Conservation (phyloP, 805 yeast species). For the Candida xiaguanensis region DNA sequence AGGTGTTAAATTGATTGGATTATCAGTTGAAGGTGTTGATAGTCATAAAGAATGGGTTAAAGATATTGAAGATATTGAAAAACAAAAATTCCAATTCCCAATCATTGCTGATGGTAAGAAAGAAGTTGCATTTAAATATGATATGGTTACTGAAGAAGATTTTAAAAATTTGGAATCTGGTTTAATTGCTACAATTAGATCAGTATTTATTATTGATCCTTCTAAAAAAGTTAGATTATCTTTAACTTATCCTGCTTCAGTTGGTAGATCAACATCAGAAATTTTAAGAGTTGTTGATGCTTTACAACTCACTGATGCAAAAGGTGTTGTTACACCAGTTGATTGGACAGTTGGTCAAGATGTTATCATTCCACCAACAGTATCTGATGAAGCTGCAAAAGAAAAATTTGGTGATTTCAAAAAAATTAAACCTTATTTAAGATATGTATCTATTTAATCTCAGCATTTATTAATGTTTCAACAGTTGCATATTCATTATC, state of each 20-base stretch:
- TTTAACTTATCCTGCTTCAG: slow-evolving; percentile 68
- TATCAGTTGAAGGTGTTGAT: slow-evolving; percentile 60
- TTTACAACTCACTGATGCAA: slow-evolving; percentile 58
- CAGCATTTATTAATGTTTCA: slow-evolving; percentile 5
- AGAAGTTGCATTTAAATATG: slow-evolving; percentile 58
- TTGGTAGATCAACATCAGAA: slow-evolving; percentile 76
- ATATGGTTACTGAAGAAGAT: slow-evolving; percentile 68
- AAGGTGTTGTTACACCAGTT: slow-evolving; percentile 65
- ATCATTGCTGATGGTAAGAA: slow-evolving; percentile 64
- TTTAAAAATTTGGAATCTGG: slow-evolving; percentile 59
- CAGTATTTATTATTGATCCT: slow-evolving; percentile 71
- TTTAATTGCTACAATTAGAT: slow-evolving; percentile 63
- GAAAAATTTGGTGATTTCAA: slow-evolving; percentile 58
- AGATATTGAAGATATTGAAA: slow-evolving; percentile 64
- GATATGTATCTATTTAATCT: slow-evolving; percentile 40
- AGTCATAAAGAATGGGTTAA: slow-evolving; percentile 67
- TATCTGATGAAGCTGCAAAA: slow-evolving; percentile 57
- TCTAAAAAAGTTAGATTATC: slow-evolving; percentile 57
- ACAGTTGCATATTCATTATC: slow-evolving; percentile 7
- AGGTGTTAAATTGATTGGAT: slow-evolving; percentile 63
- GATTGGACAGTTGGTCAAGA: slow-evolving; percentile 75
- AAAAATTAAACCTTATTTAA: slow-evolving; percentile 59
- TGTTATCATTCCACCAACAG: slow-evolving; percentile 67
- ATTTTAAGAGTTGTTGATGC: slow-evolving; percentile 68
- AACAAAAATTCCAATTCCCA: slow-evolving; percentile 54